Conservation (phyloP, 2,329 filamentous ascomycete species). For the Nemania sp. region DNA sequence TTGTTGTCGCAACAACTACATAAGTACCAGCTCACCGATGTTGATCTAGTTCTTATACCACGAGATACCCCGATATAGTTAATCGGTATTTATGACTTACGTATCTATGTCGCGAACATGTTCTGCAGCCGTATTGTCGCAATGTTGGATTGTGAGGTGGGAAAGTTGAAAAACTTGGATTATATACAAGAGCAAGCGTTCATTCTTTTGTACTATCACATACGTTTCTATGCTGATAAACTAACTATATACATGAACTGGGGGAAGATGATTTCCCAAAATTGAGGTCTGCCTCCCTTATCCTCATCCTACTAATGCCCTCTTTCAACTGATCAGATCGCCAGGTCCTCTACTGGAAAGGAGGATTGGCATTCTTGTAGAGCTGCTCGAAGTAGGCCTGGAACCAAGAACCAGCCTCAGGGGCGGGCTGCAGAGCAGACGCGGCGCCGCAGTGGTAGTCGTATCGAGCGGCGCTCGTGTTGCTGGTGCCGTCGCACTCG, state of each 20-base stretch:
- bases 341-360: conserved; percentile 43
- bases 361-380: conserved; percentile 59
- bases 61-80: no score
- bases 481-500: conserved; percentile 50
- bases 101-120: no score
- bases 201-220: neutral
- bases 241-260: conserved; percentile 29
- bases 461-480: conserved; percentile 51
- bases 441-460: conserved; percentile 58
- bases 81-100: no score
- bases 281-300: neutral
- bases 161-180: no score
- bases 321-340: neutral
- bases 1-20: no score
- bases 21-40: no score
- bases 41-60: no score
- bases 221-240: conserved; percentile 5
- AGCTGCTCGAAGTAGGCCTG: conserved; percentile 63
- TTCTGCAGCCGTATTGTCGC: no score
- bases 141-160: no score
- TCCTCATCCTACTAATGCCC: neutral
- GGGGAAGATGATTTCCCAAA: neutral
- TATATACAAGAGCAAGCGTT: neutral
- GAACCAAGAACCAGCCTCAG: conserved; percentile 73
- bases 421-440: conserved; percentile 64